Percentiles rank a stretch among this genome's conserved stretches.
phyloP scores from a whole-genome alignment of 2,329 filamentous ascomycete genomes.

The Cephalotrichum gorgonifer region DNA sequence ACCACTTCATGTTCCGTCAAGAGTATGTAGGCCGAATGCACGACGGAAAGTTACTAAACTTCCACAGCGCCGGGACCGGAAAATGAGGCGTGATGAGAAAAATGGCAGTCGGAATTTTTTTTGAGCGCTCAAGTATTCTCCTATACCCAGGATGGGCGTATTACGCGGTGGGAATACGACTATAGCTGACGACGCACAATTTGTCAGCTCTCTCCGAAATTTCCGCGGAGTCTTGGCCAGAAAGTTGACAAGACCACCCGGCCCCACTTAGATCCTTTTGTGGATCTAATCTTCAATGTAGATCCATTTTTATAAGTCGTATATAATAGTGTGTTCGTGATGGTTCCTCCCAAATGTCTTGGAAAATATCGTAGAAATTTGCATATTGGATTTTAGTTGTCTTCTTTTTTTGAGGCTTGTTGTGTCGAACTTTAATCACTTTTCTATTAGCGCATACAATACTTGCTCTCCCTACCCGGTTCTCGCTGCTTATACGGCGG shows the following conservation, averaged over 20 bases:
- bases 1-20: constrained; percentile 1
- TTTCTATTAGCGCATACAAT: not conserved
- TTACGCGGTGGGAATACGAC: not conserved
- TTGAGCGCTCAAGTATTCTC: not conserved
- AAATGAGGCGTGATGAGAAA: not conserved
- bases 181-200: constrained; percentile 1
- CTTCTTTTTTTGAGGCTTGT: not conserved
- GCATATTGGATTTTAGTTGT: not conserved
- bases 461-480: not conserved
- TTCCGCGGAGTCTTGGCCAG: constrained; percentile 2
- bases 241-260: constrained; percentile 1
- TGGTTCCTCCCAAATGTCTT: not conserved
- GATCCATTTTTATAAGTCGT: not conserved
- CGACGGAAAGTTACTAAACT: constrained; percentile 1
- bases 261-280: not conserved
- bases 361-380: not conserved
- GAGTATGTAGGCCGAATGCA: constrained; percentile 1
- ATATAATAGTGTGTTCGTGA: not conserved
- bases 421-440: not conserved
- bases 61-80: not conserved
- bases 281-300: not conserved
- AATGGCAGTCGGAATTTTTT: not conserved
- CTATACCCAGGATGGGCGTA: not conserved
- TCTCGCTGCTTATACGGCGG: not conserved
- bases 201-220: constrained; percentile 3